A percentile compares a stretch with the other conserved stretches of the same genome.
Conservation (phyloP, 192 early-diverging fungal genomes). For the Rhizophagus sp. region DNA sequence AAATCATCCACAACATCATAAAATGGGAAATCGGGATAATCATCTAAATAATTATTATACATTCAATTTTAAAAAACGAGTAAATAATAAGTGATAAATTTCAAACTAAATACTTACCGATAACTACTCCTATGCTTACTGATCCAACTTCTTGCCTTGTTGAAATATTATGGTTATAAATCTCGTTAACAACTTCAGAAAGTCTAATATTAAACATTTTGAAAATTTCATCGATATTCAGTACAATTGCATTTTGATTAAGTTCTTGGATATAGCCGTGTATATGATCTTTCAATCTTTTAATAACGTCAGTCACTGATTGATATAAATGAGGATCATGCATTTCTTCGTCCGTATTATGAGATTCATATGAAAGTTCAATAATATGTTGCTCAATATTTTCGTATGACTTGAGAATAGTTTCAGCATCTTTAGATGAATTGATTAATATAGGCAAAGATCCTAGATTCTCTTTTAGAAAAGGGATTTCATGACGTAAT, state of each 20-base stretch:
- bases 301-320: neutral
- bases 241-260: neutral
- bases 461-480: neutral
- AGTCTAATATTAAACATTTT: slow-evolving; percentile 8
- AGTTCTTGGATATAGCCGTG: neutral
- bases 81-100: neutral
- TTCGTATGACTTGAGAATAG: slow-evolving; percentile 20
- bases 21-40: slow-evolving; percentile 27
- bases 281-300: slow-evolving; percentile 14
- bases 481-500: neutral
- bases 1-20: slow-evolving; percentile 33
- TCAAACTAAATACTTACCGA: slow-evolving; percentile 5
- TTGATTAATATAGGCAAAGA: slow-evolving; percentile 18
- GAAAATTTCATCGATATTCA: slow-evolving; percentile 2
- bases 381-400: slow-evolving; percentile 27
- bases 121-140: neutral
- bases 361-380: slow-evolving; percentile 23
- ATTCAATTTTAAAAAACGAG: neutral
- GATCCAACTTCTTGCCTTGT: neutral
- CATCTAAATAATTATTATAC: neutral
- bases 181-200: neutral
- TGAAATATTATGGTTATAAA: neutral
- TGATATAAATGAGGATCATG: slow-evolving; percentile 11
- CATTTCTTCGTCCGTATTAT: slow-evolving; percentile 19
- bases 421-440: slow-evolving; percentile 18